Evolutionary conservation across 176 grass and related monocot species (phyloP).

Genomic region (Saccharum officinarum): DNA sequence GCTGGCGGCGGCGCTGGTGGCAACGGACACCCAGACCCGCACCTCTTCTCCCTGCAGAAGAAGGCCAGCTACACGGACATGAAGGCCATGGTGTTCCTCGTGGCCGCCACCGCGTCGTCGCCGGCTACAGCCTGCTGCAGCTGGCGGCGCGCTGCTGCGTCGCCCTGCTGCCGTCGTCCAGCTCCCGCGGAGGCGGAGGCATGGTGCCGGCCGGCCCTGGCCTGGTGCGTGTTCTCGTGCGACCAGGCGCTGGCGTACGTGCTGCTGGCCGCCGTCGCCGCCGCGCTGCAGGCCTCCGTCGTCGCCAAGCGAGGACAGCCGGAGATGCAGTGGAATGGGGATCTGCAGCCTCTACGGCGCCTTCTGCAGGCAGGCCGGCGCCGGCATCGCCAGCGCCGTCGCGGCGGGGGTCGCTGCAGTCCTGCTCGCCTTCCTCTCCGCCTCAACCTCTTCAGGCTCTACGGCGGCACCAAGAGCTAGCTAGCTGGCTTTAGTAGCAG

Average conservation of each 20-base stretch:
- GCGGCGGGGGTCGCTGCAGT: constrained; percentile 42
- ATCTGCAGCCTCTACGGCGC: constrained; percentile 71
- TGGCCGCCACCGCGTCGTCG: constrained; percentile 44
- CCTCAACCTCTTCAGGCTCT: constrained; percentile 88
- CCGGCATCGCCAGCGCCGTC: constrained; percentile 54
- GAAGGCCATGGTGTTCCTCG: constrained; percentile 73
- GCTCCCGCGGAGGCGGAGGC: too few species aligned
- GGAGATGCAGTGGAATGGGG: constrained; percentile 88
- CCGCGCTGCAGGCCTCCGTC: constrained; percentile 57
- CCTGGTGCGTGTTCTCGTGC: constrained; percentile 67
- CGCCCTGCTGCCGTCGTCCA: too few species aligned
- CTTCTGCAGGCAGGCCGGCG: constrained; percentile 65
- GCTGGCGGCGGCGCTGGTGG: constrained; percentile 53
- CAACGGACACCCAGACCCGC: constrained; percentile 45
- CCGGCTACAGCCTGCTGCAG: constrained; percentile 76
- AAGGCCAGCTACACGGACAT: constrained; percentile 72
- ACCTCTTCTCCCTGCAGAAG: constrained; percentile 63
- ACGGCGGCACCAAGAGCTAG: constrained; percentile 6
- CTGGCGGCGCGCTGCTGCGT: constrained; percentile 34
- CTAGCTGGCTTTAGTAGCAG: too few species aligned
- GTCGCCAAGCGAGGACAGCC: constrained; percentile 55
- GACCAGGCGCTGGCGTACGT: constrained; percentile 90
- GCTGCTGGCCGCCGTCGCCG: constrained; percentile 53
- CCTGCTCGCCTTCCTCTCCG: constrained; percentile 53
- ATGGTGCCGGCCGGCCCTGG: too few species aligned